These are phyloP conservation scores for Plasmodium vivax DNA, from an alignment of 169 alveolate species.

Conservation along the genomic window DNA sequence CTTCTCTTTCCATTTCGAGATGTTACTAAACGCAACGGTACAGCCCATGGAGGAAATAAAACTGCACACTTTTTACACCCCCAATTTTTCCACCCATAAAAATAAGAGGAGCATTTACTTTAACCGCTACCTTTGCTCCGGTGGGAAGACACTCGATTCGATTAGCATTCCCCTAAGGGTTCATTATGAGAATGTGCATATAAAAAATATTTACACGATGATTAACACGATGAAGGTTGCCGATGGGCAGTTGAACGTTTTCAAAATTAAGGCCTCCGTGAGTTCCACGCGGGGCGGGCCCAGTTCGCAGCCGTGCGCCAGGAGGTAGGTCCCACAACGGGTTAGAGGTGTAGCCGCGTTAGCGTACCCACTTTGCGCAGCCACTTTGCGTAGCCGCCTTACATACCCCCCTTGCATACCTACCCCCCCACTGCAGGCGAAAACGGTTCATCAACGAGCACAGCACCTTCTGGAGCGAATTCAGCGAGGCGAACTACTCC, in stretches of 20 bases:
- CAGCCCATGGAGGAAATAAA: background rate
- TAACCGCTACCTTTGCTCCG: constrained; percentile 10
- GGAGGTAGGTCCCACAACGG: background rate
- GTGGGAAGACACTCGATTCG: constrained; percentile 9
- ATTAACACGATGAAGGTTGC: constrained; percentile 1
- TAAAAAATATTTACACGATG: constrained; percentile 43
- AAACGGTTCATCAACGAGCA: constrained; percentile 65
- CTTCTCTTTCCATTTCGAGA: constrained; percentile 44
- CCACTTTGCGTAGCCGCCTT: background rate
- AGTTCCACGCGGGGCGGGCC: background rate
- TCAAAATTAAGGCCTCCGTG: constrained; percentile 7
- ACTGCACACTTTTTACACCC: constrained; percentile 30
- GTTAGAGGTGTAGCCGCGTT: no score
- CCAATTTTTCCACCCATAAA: constrained; percentile 2
- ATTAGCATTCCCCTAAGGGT: constrained; percentile 26
- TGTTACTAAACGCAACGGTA: constrained; percentile 16
- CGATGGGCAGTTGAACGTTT: background rate
- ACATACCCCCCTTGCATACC: background rate
- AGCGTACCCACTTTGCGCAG: background rate
- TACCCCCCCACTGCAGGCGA: background rate
- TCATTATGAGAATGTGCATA: constrained; percentile 43
- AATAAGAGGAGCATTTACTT: background rate
- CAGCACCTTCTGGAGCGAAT: constrained; percentile 71
- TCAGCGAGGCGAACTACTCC: constrained; percentile 32
- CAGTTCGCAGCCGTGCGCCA: background rate